A percentile compares a stretch with the other conserved stretches of the same genome.
phyloP scores from a whole-genome alignment of 306 rosid species.

The Coriaria nepalensis region DNA sequence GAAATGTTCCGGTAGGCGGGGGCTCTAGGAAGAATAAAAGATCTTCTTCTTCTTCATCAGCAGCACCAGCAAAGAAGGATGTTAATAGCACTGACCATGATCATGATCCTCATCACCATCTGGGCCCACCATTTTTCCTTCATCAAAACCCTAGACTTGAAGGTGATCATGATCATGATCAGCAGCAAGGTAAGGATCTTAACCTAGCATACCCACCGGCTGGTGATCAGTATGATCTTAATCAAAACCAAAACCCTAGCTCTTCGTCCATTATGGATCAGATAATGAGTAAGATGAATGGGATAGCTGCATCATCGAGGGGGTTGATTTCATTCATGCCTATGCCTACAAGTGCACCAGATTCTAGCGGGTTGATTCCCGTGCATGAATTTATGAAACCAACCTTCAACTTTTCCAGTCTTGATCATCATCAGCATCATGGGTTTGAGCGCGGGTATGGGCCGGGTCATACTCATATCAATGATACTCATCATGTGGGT shows the following conservation, averaged over 20 bases:
- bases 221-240: too few relatives aligned
- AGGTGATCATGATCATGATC: too few relatives aligned
- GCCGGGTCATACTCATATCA: background rate
- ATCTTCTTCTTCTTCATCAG: conserved; percentile 29
- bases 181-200: too few relatives aligned
- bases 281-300: conserved; percentile 1
- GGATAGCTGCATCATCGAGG: conserved; percentile 7
- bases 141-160: conserved; percentile 9
- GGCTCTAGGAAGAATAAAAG: conserved; percentile 93
- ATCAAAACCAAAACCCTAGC: background rate
- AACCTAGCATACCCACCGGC: too few relatives aligned
- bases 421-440: background rate
- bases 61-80: conserved; percentile 25
- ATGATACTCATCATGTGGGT: background rate
- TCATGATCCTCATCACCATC: conserved; percentile 13
- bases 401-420: background rate
- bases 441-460: conserved; percentile 7
- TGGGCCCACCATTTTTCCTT: conserved; percentile 12
- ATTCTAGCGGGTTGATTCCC: background rate
- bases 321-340: conserved; percentile 14
- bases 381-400: conserved; percentile 2
- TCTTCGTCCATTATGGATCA: background rate
- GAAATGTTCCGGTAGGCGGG: conserved; percentile 97
- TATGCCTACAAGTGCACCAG: conserved; percentile 11
- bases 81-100: conserved; percentile 9